Evolutionary conservation across 2,329 filamentous ascomycete species (phyloP), one percentile per base, ranked within the genome.

Genomic region (Pezicula carpinea): DNA sequence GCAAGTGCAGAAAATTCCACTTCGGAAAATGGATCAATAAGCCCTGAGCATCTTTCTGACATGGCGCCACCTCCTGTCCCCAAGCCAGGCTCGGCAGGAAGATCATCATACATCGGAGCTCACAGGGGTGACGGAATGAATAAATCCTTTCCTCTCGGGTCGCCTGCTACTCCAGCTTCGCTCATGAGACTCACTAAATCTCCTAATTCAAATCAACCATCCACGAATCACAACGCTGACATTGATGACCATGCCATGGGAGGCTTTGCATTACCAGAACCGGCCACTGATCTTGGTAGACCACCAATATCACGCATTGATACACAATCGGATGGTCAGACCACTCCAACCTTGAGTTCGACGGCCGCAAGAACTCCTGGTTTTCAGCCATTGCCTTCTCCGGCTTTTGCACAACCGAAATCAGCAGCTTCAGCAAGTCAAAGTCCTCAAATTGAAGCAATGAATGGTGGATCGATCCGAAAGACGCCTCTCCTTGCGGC

Each of bases 121-220:
- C 79, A 83, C 57, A 72, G 66, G 39, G 62, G 54, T 51, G 49
- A 60, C 53, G 31, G 53, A 68, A 18, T 72, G 71, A 43, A 71
- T 10, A 54, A 57, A 44, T 51, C 46, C 14, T 29, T 59, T 14
- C 46, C 55, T 19, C 47, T 59, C 19, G 56, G 58, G 18, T 80
- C 82, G 44, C 87, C 88, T 10, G 90, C 89, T 1, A 95, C 90
- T 0, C 90, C 90, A 1, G 89, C 91, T 7, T 95, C 90, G 6
- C 69, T 96, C 49, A 96, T 96, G 87, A 85, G 82, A 58, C 74
- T 92, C 36, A 76, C 74, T 11, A 54, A 61, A 42, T 59, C 61
- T 29, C 59, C 59, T 2, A 53, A 49, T 31, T 62, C 8, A 54
- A 67, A 45, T 31, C 54, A 53, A 53, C 67, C 64, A 32, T 68